Base-by-base conservation (phyloP, 805 yeast genomes). In the Pichia gijzeniarum region DNA sequence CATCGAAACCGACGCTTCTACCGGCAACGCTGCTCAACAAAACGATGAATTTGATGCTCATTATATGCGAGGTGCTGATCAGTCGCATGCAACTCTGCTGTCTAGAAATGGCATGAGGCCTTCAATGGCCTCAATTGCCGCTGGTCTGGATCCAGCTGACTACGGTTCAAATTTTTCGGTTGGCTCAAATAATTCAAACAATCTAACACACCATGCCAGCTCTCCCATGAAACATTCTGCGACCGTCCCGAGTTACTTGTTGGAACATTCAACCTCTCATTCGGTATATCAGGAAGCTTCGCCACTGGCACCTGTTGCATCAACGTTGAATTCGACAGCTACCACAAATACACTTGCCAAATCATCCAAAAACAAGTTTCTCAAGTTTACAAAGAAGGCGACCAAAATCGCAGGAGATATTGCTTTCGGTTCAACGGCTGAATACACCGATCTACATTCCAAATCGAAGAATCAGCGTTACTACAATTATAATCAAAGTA, bases 361-460 rank as follows among this genome's bases (percentile, higher is more conserved):
- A 14, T 7, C 33, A 25, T 28, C 43, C 19, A 33, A 28, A 3
- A 44, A 25, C 10, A 47, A 54, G 16, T 34, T 61, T 5, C 33
- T 50, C 31, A 57, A 45, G 30, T 47, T 62, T 19, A 55, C 61
- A 7, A 56, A 53, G 31, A 60, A 49, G 44, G 67, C 65, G 1
- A 52, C 61, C 2, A 48, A 52, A 31, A 20, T 63, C 4, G 66
- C 62, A 1, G 63, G 63, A 9, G 65, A 62, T 40, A 45, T 63
- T 8, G 65, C 65, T 1, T 59, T 63, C 45, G 67, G 67, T 8
- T 43, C 55, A 14, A n/a, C n/a, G n/a, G n/a, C n/a, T n/a, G n/a
- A n/a, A n/a, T n/a, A n/a, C n/a, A n/a, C n/a, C n/a, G n/a, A n/a
- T n/a, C n/a, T n/a, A n/a, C n/a, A n/a, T n/a, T n/a, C n/a, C n/a